Conservation (phyloP, 2,329 filamentous ascomycete genomes). For the Pyrenophora tritici-repentis region DNA sequence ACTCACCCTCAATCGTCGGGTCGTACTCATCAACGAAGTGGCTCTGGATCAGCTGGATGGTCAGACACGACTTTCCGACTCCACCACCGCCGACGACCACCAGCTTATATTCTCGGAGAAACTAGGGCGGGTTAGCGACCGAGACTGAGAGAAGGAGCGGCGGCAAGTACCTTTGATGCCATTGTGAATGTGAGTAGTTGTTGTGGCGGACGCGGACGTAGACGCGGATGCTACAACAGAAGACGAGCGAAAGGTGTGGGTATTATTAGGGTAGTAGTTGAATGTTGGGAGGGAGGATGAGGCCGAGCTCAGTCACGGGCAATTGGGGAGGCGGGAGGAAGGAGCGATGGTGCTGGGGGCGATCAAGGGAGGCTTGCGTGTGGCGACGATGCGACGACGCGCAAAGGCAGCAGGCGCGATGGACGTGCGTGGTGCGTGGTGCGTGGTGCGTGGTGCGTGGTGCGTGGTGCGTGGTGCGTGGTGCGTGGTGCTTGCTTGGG, state of each 20-base stretch:
- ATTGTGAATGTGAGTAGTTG: conserved; percentile 29
- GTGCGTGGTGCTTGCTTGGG: too few relatives aligned
- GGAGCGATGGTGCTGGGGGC: conserved; percentile 8
- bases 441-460: too few relatives aligned
- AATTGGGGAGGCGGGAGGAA: conserved; percentile 11
- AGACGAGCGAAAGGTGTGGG: conserved; percentile 5
- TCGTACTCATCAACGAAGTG: conserved; percentile 99
- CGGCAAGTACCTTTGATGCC: conserved; percentile 45
- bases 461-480: too few relatives aligned
- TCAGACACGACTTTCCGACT: conserved; percentile 98
- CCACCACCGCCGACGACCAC: conserved; percentile 98
- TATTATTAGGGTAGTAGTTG: conserved; percentile 4
- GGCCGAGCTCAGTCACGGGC: conserved; percentile 5
- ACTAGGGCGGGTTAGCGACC: conserved; percentile 47
- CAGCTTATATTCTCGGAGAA: conserved; percentile 60
- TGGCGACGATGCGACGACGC: conserved; percentile 11
- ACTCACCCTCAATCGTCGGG: conserved; percentile 94
- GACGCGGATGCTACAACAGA: conserved; percentile 11
- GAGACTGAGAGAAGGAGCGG: not conserved
- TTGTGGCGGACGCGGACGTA: too few relatives aligned
- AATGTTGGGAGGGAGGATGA: not conserved
- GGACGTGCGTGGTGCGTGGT: not conserved
- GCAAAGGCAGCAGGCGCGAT: conserved; percentile 16
- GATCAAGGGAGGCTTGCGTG: conserved; percentile 15
- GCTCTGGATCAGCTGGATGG: conserved; percentile 79